These are phyloP conservation scores for Oemleria cerasiformis DNA, from an alignment of 306 rosid genomes.

Conservation along the genomic window DNA sequence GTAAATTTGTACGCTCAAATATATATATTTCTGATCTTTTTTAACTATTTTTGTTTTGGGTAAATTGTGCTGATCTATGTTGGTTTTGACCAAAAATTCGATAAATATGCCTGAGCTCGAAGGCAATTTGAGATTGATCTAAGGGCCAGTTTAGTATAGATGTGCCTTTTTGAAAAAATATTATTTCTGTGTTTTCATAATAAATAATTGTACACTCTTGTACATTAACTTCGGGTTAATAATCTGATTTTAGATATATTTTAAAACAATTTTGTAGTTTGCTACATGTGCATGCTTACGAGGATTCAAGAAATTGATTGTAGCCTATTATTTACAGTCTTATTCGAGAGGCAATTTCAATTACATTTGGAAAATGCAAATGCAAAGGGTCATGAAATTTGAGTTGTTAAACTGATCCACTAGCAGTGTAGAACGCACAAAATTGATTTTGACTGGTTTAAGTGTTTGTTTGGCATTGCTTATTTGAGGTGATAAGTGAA, in stretches of 20 bases:
- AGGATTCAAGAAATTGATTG: neutral
- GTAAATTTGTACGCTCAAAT: neutral
- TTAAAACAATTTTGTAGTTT: neutral
- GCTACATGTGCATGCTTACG: neutral
- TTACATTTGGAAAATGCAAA: constrained; percentile 10
- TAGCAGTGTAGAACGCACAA: constrained; percentile 31
- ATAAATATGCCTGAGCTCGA: neutral
- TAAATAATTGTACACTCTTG: too few relatives aligned
- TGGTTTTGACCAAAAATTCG: neutral
- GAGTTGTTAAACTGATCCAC: constrained; percentile 35
- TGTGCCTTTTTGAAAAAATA: too few relatives aligned
- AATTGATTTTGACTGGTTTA: neutral
- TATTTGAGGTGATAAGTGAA: too few relatives aligned
- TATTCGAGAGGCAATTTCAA: neutral
- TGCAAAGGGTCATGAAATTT: constrained; percentile 34
- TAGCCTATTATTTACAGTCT: neutral
- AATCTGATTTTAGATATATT: too few relatives aligned
- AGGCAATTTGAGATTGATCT: neutral
- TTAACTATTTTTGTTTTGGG: neutral
- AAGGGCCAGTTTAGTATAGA: too few relatives aligned
- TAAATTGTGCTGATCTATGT: neutral
- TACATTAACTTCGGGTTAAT: too few relatives aligned
- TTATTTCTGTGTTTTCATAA: too few relatives aligned
- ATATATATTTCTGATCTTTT: neutral
- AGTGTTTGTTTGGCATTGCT: too few relatives aligned